Base-by-base conservation (phyloP, 441 rosid species). In the Manihot esculenta region DNA sequence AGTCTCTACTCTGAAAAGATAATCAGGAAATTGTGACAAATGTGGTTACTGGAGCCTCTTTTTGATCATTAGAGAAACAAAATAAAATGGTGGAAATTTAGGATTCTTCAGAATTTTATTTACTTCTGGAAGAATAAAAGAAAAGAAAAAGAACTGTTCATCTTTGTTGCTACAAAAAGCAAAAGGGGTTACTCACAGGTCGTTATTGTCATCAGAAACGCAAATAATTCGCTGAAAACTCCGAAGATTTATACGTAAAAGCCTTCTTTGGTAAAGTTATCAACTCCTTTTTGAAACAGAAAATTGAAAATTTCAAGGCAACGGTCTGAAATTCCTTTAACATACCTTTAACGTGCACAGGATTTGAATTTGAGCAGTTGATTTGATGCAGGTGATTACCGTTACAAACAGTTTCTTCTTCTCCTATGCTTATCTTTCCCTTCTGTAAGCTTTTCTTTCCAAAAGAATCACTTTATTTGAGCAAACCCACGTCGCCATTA, bases 401-500 rank as follows among this genome's bases (percentile, higher is more conserved):
- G 71, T 80, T 79, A 65, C 80, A 85, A 78, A 76, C 75, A 51
- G 82, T 78, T 82, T 84, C 88, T 84, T 82, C 84, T 84, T 23
- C 53, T 67, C 35, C 20, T 38, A 35, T 64, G 23, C 74, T 44
- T 64, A 14, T 51, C 42, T 73, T 42, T 45, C 51, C 65, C 57
- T 42, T 7, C 18, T 50, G 51, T 21, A 51, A 60, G 68, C 58
- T 70, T 77, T 76, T 69, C 53, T 72, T 61, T 35, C 47, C 60
- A 66, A 66, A 74, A 69, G 70, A 51, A 50, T 50, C 56, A 35
- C 62, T 61, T 68, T 70, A 67, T 72, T 72, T 66, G 27, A 48
- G 56, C 67, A 69, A 26, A 62, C 66, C 45, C 72, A 66, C 13
- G 41, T 42, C 76, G 42, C 61, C 63, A 49, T 54, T 58, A 23